Percentiles rank a stretch among this genome's conserved stretches.
phyloP scores from a whole-genome alignment of 2,329 filamentous ascomycete genomes.

The Tolypocladium endophyticum region DNA sequence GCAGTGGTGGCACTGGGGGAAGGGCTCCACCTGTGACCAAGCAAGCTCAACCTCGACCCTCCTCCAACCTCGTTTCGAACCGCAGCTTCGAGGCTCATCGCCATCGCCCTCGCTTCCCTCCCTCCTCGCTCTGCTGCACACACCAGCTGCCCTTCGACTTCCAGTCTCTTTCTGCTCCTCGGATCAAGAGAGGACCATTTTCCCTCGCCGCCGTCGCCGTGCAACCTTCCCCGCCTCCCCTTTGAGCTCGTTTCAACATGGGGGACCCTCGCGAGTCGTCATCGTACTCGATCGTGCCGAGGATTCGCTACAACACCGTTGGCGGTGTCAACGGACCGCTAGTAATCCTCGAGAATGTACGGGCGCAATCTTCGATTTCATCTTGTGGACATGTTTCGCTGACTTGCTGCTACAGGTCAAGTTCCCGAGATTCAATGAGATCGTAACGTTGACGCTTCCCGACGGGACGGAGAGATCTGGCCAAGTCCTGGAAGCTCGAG shows the following conservation, averaged over 20 bases:
- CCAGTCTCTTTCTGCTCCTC: slow-evolving; percentile 1
- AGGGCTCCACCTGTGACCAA: slow-evolving; percentile 23
- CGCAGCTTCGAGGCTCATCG: slow-evolving; percentile 6
- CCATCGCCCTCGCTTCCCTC: slow-evolving; percentile 7
- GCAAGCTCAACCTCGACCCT: slow-evolving; percentile 25
- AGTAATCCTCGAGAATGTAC: slow-evolving; percentile 92
- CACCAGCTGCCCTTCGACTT: slow-evolving; percentile 1
- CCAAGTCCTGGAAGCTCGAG: slow-evolving; percentile 95
- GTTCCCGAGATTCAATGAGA: slow-evolving; percentile 95
- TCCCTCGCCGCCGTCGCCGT: neutral
- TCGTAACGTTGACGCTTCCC: slow-evolving; percentile 88
- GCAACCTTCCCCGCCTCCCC: slow-evolving; percentile 6
- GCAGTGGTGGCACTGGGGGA: slow-evolving; percentile 12
- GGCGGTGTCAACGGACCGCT: slow-evolving; percentile 95
- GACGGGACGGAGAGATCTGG: slow-evolving; percentile 91
- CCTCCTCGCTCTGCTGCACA: slow-evolving; percentile 3
- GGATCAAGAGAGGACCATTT: neutral
- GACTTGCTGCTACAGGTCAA: slow-evolving; percentile 60
- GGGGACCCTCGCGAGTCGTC: slow-evolving; percentile 48
- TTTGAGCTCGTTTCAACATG: slow-evolving; percentile 25
- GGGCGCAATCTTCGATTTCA: neutral
- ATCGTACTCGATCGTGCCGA: slow-evolving; percentile 48
- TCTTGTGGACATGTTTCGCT: slow-evolving; percentile 1
- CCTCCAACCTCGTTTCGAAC: slow-evolving; percentile 24
- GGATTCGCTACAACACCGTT: slow-evolving; percentile 93